Evolutionary conservation across 805 yeast species (phyloP).

Genomic region (Maudiozyma saulgeensis): DNA sequence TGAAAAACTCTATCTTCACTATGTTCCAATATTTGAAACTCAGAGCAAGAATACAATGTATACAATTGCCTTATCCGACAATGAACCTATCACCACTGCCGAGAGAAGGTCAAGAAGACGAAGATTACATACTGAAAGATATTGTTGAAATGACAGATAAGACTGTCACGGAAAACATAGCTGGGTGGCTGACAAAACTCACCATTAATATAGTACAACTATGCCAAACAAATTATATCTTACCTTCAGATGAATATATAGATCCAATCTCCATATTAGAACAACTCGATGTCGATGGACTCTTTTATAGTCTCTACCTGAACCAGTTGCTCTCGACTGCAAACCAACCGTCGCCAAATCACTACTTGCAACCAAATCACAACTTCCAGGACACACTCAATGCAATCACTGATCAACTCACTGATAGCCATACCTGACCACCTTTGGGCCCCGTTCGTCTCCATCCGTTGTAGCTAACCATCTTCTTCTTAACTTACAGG

Average conservation of each 20-base stretch:
- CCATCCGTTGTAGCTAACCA: too few species aligned
- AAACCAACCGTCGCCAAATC: background rate
- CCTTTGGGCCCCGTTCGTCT: too few species aligned
- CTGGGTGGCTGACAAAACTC: constrained; percentile 12
- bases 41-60: constrained; percentile 9
- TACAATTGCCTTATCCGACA: constrained; percentile 9
- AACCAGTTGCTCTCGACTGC: background rate
- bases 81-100: background rate
- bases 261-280: constrained; percentile 16
- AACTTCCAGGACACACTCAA: background rate
- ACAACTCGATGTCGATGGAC: constrained; percentile 22
- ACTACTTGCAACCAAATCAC: background rate
- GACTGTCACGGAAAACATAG: constrained; percentile 2
- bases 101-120: background rate
- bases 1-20: constrained; percentile 14
- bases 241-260: constrained; percentile 9
- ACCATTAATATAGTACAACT: constrained; percentile 12
- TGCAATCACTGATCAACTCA: background rate
- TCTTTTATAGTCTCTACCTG: constrained; percentile 15
- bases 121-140: background rate
- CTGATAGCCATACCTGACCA: background rate
- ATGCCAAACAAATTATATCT: constrained; percentile 8
- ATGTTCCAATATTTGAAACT: constrained; percentile 15
- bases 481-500: too few species aligned
- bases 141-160: background rate